Conservation (phyloP, 2,329 filamentous ascomycete species). For the Diaporthe vexans region DNA sequence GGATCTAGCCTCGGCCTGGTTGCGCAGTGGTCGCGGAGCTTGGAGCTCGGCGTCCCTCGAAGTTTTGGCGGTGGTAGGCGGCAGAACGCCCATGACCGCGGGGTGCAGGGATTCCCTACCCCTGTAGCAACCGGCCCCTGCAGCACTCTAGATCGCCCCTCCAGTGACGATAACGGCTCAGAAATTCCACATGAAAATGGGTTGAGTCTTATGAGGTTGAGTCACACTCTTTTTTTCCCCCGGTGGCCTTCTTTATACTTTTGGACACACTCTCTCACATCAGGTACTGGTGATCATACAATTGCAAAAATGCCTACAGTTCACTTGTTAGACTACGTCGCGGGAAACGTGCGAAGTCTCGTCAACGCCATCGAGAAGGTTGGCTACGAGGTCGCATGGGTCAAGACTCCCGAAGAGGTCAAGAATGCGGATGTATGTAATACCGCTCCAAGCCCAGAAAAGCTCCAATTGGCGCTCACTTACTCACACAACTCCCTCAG, state of each 20-base stretch:
- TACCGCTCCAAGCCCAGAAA: slow-evolving; percentile 41
- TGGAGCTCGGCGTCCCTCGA: slow-evolving; percentile 36
- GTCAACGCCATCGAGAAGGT: slow-evolving; percentile 98
- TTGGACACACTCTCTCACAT: background rate
- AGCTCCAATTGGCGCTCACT: slow-evolving; percentile 40
- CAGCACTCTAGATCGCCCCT: slow-evolving; percentile 32
- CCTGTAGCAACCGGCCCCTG: slow-evolving; percentile 27
- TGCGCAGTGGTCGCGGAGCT: background rate
- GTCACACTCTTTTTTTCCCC: background rate
- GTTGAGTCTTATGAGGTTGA: slow-evolving; percentile 32
- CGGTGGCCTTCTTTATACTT: background rate
- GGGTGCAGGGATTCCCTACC: slow-evolving; percentile 26
- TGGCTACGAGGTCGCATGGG: slow-evolving; percentile 94
- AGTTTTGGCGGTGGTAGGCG: slow-evolving; percentile 47
- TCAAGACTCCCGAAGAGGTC: slow-evolving; percentile 87
- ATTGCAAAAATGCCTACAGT: slow-evolving; percentile 77
- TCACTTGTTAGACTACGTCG: slow-evolving; percentile 88
- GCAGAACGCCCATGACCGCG: slow-evolving; percentile 45
- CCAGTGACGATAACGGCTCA: slow-evolving; percentile 36
- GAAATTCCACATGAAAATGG: slow-evolving; percentile 36
- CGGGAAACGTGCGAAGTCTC: slow-evolving; percentile 94
- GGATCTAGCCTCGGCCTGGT: background rate
- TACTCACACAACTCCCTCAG: slow-evolving; percentile 57
- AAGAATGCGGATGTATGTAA: slow-evolving; percentile 87
- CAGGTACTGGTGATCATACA: background rate